Evolutionary conservation across 1,139 yeast species (phyloP).

Genomic region (Geotrichum phurueaensis): DNA sequence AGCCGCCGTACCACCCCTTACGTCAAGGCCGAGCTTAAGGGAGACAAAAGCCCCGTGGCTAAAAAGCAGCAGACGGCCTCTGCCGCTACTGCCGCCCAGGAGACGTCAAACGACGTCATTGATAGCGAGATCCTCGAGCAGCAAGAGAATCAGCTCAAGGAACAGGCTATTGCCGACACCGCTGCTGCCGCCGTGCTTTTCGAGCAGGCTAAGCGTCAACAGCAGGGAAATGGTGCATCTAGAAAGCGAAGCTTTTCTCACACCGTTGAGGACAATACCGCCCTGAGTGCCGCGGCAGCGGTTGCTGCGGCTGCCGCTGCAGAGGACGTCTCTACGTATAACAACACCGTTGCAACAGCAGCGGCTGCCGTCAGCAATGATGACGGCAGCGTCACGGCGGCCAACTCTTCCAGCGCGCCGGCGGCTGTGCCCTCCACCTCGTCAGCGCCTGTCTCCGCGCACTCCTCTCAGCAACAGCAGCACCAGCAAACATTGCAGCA

Average conservation of each 20-base stretch:
- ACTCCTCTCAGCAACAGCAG: neutral
- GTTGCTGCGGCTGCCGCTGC: neutral
- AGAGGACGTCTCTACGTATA: neutral
- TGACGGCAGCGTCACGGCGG: neutral
- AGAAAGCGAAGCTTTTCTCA: slow-evolving; percentile 3
- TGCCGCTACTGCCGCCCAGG: neutral
- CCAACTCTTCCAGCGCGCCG: neutral
- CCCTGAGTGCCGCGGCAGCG: neutral
- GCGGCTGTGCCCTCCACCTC: neutral
- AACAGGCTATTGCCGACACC: slow-evolving; percentile 1
- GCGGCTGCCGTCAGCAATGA: slow-evolving; percentile 7
- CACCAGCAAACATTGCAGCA: neutral
- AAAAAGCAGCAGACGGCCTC: neutral
- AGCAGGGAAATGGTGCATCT: neutral
- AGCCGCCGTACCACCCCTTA: neutral
- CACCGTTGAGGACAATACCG: neutral
- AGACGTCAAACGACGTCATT: slow-evolving; percentile 6
- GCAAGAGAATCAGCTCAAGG: slow-evolving; percentile 6
- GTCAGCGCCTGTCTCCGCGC: neutral
- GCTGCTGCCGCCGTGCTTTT: neutral
- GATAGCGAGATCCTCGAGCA: slow-evolving; percentile 9
- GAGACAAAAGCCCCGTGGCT: neutral
- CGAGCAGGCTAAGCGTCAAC: slow-evolving; percentile 2
- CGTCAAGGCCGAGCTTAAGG: neutral
- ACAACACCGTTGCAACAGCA: slow-evolving; percentile 8